A percentile compares a stretch with the other conserved stretches of the same genome.
Conservation (phyloP, 495 filamentous ascomycete species). For the Annulohypoxylon maeteangense region DNA sequence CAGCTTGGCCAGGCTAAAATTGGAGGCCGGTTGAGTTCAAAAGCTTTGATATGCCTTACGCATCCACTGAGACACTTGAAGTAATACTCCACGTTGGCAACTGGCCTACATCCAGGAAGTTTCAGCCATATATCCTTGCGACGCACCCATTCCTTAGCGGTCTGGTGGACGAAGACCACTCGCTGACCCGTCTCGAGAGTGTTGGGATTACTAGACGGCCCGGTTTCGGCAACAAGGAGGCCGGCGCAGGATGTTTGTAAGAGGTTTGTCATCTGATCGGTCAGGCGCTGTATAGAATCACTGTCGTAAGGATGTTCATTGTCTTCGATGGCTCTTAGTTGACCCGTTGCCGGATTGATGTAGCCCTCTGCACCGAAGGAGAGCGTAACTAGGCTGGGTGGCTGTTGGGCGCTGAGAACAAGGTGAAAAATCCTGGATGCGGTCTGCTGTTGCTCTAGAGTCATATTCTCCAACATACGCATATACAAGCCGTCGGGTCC, state of each 20-base stretch:
- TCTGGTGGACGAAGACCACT: conserved; percentile 49
- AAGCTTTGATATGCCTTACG: conserved; percentile 44
- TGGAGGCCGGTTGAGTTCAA: conserved; percentile 35
- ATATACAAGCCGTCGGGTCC: conserved; percentile 48
- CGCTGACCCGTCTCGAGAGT: conserved; percentile 42
- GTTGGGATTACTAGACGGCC: conserved; percentile 30
- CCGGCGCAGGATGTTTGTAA: conserved; percentile 40
- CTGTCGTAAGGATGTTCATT: conserved; percentile 28
- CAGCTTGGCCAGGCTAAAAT: conserved; percentile 46
- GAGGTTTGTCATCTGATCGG: conserved; percentile 43
- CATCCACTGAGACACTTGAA: conserved; percentile 45
- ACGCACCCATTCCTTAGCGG: conserved; percentile 46
- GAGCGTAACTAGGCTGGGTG: conserved; percentile 45
- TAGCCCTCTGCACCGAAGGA: conserved; percentile 45
- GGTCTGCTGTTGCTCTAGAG: conserved; percentile 35
- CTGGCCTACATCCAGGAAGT: conserved; percentile 36
- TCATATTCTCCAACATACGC: conserved; percentile 47
- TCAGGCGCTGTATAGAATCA: conserved; percentile 31
- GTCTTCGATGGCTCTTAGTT: conserved; percentile 38
- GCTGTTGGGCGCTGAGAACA: conserved; percentile 46
- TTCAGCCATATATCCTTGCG: conserved; percentile 46
- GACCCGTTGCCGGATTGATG: conserved; percentile 28
- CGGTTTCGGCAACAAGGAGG: conserved; percentile 43
- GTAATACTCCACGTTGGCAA: conserved; percentile 41
- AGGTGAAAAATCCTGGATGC: conserved; percentile 47